These are phyloP conservation scores for Bullera alba DNA, from an alignment of 768 basidiomycete genomes.

Conservation along the genomic window DNA sequence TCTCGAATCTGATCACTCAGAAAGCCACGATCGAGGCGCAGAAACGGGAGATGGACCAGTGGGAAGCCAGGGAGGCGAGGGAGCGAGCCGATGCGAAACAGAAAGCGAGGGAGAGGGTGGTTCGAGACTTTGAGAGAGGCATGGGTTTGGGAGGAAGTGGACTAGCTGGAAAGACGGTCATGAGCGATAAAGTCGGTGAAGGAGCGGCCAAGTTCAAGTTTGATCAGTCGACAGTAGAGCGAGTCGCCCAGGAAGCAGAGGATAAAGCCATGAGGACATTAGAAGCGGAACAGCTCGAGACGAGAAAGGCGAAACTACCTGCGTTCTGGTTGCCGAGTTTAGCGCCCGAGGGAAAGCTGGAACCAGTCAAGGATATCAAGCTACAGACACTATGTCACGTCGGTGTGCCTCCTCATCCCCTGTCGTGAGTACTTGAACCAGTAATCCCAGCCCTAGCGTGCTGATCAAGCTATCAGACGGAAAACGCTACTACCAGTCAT, in stretches of 20 bases:
- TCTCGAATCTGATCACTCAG: conserved; percentile 65
- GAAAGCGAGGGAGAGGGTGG: conserved; percentile 78
- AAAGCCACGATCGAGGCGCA: conserved; percentile 90
- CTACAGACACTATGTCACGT: conserved; percentile 83
- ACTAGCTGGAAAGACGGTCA: neutral
- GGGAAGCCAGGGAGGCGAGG: conserved; percentile 72
- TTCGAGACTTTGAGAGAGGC: conserved; percentile 81
- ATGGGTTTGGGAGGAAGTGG: conserved; percentile 56
- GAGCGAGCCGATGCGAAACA: conserved; percentile 63
- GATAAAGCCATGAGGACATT: conserved; percentile 76
- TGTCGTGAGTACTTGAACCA: conserved; percentile 55
- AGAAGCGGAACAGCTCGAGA: conserved; percentile 70
- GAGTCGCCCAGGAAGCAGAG: conserved; percentile 76
- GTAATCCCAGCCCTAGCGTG: neutral
- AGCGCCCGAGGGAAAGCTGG: conserved; percentile 69
- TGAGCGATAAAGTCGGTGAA: neutral
- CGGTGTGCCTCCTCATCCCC: conserved; percentile 65
- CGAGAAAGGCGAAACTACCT: conserved; percentile 78
- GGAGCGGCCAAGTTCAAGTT: conserved; percentile 56
- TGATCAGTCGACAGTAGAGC: conserved; percentile 76
- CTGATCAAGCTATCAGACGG: conserved; percentile 53
- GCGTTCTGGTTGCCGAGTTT: conserved; percentile 96
- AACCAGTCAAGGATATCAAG: conserved; percentile 68
- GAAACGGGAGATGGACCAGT: conserved; percentile 65
- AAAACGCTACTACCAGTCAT: conserved; percentile 76